These are phyloP conservation scores for Verticillium zaregamsianum DNA, from an alignment of 2,329 filamentous ascomycete genomes.

Conservation along the genomic window DNA sequence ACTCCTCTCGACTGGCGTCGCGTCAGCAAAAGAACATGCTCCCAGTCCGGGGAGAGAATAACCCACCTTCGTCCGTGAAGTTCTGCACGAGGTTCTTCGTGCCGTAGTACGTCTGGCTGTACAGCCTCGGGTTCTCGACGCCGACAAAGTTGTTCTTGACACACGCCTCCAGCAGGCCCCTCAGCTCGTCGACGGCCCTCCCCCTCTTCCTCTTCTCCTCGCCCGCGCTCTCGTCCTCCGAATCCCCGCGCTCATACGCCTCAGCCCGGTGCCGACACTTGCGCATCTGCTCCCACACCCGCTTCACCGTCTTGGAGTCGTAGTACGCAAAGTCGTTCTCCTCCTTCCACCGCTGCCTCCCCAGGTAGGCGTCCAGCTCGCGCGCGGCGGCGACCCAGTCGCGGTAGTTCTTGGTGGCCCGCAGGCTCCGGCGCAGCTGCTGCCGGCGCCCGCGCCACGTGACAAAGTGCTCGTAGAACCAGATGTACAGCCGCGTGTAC, in stretches of 20 bases:
- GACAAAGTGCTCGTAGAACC: slow-evolving; percentile 84
- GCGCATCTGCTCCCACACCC: slow-evolving; percentile 72
- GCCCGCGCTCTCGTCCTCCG: slow-evolving; percentile 30
- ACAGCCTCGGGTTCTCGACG: slow-evolving; percentile 88
- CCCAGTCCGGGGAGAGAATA: too few relatives aligned
- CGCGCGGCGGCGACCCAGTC: slow-evolving; percentile 82
- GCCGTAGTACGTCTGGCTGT: slow-evolving; percentile 95
- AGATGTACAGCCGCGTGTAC: slow-evolving; percentile 82
- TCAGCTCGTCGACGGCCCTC: slow-evolving; percentile 69
- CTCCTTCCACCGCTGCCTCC: slow-evolving; percentile 76
- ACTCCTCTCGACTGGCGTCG: slow-evolving; percentile 52
- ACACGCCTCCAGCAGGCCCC: slow-evolving; percentile 76
- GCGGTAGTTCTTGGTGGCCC: slow-evolving; percentile 67
- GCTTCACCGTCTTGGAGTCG: slow-evolving; percentile 76
- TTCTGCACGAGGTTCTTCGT: slow-evolving; percentile 93
- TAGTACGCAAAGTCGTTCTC: slow-evolving; percentile 80
- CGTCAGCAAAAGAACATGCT: slow-evolving; percentile 8
- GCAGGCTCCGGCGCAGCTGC: slow-evolving; percentile 65
- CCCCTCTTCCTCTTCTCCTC: slow-evolving; percentile 29
- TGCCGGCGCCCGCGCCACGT: slow-evolving; percentile 83
- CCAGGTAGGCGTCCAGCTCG: slow-evolving; percentile 74
- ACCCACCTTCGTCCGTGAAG: slow-evolving; percentile 76
- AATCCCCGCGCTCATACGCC: slow-evolving; percentile 32
- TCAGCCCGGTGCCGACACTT: slow-evolving; percentile 59
- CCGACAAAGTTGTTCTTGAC: slow-evolving; percentile 98